Conservation (phyloP, 129 eudicot species). For the Tanacetum coccineum region DNA sequence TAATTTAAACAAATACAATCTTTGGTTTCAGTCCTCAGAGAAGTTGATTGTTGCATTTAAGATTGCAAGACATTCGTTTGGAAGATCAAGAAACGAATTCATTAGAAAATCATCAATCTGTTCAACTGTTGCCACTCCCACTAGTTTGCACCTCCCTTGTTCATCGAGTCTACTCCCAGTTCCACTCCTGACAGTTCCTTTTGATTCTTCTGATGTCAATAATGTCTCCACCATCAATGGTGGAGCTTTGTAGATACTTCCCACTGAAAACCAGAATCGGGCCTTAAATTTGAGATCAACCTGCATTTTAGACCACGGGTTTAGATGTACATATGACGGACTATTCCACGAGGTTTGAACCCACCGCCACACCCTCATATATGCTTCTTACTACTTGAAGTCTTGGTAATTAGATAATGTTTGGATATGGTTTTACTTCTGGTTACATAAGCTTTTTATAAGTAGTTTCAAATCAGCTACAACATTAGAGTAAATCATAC, state of each 20-base stretch:
- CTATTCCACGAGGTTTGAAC: no score
- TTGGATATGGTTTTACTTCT: not conserved
- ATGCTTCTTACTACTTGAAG: not conserved
- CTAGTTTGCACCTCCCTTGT: constrained; percentile 75
- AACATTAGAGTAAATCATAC: no score
- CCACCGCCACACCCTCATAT: not conserved
- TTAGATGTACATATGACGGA: not conserved
- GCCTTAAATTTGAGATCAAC: constrained; percentile 81
- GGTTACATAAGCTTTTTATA: no score
- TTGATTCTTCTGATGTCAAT: constrained; percentile 79
- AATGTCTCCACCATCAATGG: constrained; percentile 76
- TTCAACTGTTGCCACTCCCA: constrained; percentile 85
- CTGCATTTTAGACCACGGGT: constrained; percentile 31
- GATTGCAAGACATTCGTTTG: constrained; percentile 86
- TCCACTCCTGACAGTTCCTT: constrained; percentile 56
- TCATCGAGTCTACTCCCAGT: constrained; percentile 56
- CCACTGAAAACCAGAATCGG: constrained; percentile 67
- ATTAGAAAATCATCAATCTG: constrained; percentile 67
- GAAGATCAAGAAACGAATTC: constrained; percentile 85
- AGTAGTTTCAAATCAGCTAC: no score
- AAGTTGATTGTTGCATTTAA: constrained; percentile 67
- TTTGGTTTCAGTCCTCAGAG: constrained; percentile 23
- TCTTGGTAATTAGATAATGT: no score
- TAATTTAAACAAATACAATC: not conserved
- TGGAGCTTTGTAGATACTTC: constrained; percentile 78